Base-by-base conservation (phyloP, 441 rosid genomes). In the Corymbia calophylla region DNA sequence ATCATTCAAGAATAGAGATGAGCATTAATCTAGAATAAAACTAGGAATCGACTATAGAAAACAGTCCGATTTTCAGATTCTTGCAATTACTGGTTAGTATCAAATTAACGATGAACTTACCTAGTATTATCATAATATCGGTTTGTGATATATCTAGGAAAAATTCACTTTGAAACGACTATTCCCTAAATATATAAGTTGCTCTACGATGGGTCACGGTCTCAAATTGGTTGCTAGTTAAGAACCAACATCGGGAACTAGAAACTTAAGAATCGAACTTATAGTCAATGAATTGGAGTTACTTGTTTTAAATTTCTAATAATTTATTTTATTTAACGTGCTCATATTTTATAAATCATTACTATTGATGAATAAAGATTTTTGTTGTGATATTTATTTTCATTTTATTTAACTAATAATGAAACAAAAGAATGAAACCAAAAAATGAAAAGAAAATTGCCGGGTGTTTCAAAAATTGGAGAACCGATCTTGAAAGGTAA, bases 81-180 rank as follows among this genome's bases (percentile, higher is more conserved):
- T 5, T 39, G 5, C 44, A 39, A 39, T 39, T 39, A 39, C 44
- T 39, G 44, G 44, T 39, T 39, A 29, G 13, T 25, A 58, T 58
- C 64, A 4, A 58, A 23, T 58, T 58, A 58, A 9, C 1, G 6
- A 58, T 58, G 0, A 58, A 1, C 3, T 58, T 2, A 56, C 29
- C 44, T 56, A 23, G 11, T 23, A 58, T 58, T 58, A 13, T 58
- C 1, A 58, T 0, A 25, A 58, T 58, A 58, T 9, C 0, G 0
- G 6, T 35, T 21, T 56, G 62, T 11, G 0, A 9, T 0, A 0
- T 23, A 0, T 58, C 6, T 0, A 58, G 3, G 25, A 6, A 58
- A 58, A 58, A 58, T 23, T 58, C 6, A 23, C 14, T 58, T 4
- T 4, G n/a, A 58, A 58, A 0, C 1, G 14, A 58, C 1, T 58